A percentile compares a stretch with the other conserved stretches of the same genome.
Evolutionary conservation across 306 rosid genomes (phyloP).

Genomic region (Betula pendula): DNA sequence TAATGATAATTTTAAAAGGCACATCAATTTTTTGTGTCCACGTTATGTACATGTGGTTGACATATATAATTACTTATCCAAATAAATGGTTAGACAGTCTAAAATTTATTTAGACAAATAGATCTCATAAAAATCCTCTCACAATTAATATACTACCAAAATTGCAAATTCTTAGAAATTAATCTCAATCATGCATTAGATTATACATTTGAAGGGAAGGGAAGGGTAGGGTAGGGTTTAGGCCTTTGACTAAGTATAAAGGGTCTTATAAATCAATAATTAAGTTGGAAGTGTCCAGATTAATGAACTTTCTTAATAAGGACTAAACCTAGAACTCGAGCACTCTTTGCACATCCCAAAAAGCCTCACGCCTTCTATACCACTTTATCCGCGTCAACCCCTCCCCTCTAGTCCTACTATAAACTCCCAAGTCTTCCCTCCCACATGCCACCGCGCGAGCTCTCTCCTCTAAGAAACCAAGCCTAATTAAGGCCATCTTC

Average conservation of each 20-base stretch:
- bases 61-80: too few relatives aligned
- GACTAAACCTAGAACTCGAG: constrained; percentile 34
- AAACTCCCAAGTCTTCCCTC: constrained; percentile 44
- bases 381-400: constrained; percentile 74
- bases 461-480: constrained; percentile 27
- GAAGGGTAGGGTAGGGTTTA: not conserved
- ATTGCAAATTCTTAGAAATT: too few relatives aligned
- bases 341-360: constrained; percentile 57
- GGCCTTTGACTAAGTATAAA: not conserved
- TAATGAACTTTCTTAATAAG: constrained; percentile 32
- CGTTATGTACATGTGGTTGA: too few relatives aligned
- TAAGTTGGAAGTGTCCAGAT: constrained; percentile 30
- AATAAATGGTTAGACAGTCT: too few relatives aligned
- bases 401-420: constrained; percentile 39
- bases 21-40: too few relatives aligned
- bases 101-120: too few relatives aligned
- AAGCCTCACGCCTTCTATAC: constrained; percentile 34
- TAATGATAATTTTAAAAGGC: too few relatives aligned
- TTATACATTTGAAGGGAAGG: constrained; percentile 6
- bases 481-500: constrained; percentile 15
- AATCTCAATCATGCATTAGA: too few relatives aligned
- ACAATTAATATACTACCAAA: too few relatives aligned
- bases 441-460: constrained; percentile 30
- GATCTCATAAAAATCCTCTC: too few relatives aligned
- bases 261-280: not conserved